These are phyloP conservation scores for Rhodomyrtus psidioides DNA, from an alignment of 441 rosid species.

Conservation along the genomic window DNA sequence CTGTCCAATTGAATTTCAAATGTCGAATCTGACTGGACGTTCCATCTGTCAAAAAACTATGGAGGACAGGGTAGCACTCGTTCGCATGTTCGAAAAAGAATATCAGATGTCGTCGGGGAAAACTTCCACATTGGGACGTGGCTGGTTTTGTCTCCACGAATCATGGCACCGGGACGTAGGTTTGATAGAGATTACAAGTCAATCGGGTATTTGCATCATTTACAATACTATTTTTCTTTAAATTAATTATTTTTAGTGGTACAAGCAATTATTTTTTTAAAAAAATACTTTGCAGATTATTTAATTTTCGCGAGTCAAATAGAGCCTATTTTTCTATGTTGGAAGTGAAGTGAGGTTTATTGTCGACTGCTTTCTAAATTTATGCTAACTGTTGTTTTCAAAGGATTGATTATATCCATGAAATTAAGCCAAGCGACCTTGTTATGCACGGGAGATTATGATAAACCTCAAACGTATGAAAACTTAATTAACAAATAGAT, in stretches of 20 bases:
- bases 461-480: not conserved
- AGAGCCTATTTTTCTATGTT: not conserved
- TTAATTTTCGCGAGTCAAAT: too few relatives aligned
- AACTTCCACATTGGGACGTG: not conserved
- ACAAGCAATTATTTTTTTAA: too few relatives aligned
- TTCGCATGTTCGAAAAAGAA: not conserved
- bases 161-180: not conserved
- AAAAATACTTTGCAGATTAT: too few relatives aligned
- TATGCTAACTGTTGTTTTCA: not conserved
- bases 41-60: not conserved
- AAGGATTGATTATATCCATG: not conserved
- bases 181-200: not conserved
- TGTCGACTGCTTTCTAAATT: not conserved
- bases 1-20: not conserved
- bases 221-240: too few relatives aligned
- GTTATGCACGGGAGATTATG: not conserved
- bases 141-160: not conserved
- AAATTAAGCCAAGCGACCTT: not conserved
- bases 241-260: too few relatives aligned
- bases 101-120: not conserved
- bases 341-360: not conserved
- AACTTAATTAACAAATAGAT: not conserved
- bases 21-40: not conserved
- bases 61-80: not conserved
- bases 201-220: not conserved